Evolutionary conservation across 208 protist genomes (phyloP), one percentile per base, ranked within the genome.

Genomic region (Acanthamoeba divionensis): DNA sequence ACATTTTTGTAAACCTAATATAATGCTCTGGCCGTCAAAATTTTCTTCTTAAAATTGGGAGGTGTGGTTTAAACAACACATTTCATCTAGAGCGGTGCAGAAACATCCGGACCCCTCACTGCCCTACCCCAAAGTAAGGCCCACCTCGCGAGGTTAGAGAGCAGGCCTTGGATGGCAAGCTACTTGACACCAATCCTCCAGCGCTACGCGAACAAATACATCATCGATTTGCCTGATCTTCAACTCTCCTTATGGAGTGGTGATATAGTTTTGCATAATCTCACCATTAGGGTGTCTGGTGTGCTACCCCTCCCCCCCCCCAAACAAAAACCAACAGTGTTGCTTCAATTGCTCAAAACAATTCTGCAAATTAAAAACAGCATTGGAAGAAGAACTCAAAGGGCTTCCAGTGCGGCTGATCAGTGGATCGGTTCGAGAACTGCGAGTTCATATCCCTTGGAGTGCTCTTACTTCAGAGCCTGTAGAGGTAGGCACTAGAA

Each of bases 401-500:
- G 50, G 73, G 10, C 41, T 83, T 47, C 73, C 73, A 47, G 33
- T 83, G 26, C 55, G 50, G 18, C 73, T 83, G 12, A 24, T 47
- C 50, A 83, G 73, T 36, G 73, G 73, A 4, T 57, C 63, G 18
- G 63, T 83, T 36, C 73, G 73, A 47, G 73, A 83, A 38, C 47
- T 83, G 48, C 73, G 73, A n/a, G 73, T 62, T 47, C 73, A 83
- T 36, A 83, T 83, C 15, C 73, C 73, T 21, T 83, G 73, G 73
- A 83, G 50, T 10, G 73, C 73, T 15, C 73, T 83, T 15, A 83
- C 73, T 7, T 83, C 73, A 4, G 73, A 83, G 50, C 63, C 73
- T 13, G 73, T 83, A 21, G 73, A 83, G 73, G 73, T 83, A 33
- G 15, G 29, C 5, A 1, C 33, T n/a, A n/a, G n/a, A n/a, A n/a